phyloP scores from a whole-genome alignment of 1,139 yeast genomes.

The Geotrichum klebahnii region DNA sequence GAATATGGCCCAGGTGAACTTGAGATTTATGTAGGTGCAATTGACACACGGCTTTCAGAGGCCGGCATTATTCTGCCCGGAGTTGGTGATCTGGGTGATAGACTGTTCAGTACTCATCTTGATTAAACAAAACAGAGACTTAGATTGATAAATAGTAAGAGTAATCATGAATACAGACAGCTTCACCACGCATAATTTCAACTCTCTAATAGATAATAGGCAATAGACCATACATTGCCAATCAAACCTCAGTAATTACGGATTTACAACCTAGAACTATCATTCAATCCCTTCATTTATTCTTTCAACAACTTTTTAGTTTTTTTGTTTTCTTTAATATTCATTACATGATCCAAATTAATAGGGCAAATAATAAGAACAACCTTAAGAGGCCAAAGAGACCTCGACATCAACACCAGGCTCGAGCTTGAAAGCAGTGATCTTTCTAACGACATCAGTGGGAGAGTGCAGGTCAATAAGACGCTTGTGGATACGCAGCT shows the following conservation, averaged over 20 bases:
- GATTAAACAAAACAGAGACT: conserved; percentile 1
- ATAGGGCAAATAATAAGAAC: conserved; percentile 4
- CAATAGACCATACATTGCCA: too few relatives aligned
- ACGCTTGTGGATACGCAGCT: conserved; percentile 99
- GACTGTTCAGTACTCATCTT: conserved; percentile 26
- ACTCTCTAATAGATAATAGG: too few relatives aligned
- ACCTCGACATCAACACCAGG: conserved; percentile 47
- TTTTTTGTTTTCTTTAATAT: not conserved
- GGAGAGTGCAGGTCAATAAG: conserved; percentile 98
- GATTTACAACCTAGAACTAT: too few relatives aligned
- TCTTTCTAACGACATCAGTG: conserved; percentile 87
- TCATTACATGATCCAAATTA: conserved; percentile 6
- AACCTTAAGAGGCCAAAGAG: conserved; percentile 42
- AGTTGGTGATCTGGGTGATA: conserved; percentile 39
- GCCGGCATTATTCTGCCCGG: conserved; percentile 39
- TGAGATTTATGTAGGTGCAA: conserved; percentile 34
- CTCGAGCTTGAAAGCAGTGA: conserved; percentile 82
- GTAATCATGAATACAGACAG: not conserved
- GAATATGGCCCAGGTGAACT: conserved; percentile 32
- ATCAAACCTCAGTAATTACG: too few relatives aligned
- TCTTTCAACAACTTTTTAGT: not conserved
- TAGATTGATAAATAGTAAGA: not conserved
- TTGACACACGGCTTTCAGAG: conserved; percentile 32
- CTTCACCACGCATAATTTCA: too few relatives aligned
- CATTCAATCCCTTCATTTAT: too few relatives aligned